Base-by-base conservation (phyloP, 768 basidiomycete species). In the Rhizopogon vulgaris region DNA sequence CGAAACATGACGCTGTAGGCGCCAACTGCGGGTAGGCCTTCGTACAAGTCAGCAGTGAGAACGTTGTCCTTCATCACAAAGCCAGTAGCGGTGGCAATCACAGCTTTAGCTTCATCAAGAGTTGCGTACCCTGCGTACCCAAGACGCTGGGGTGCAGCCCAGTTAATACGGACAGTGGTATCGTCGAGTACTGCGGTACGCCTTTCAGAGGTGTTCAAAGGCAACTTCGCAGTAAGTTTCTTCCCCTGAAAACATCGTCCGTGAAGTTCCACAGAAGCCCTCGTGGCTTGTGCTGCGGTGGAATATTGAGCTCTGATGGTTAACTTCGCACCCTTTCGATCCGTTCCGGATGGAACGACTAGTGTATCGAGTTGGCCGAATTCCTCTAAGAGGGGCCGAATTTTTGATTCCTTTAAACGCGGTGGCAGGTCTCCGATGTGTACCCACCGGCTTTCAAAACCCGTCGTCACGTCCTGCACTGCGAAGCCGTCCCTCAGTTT, bases 361-460 rank as follows among this genome's bases (percentile, higher is more conserved):
- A 83, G 38, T 0, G 71, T 72, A 0, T 70, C 59, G 5, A 83
- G 70, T 15, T 71, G 61, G 1, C 84, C 84, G 55, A 78, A 84
- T 0, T 66, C 65, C 0, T 58, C 42, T 15, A 86, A 67, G 0
- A 82, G 48, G 2, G 58, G 38, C 3, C 55, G 54, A 8, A 90
- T 52, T 0, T 68, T 65, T 0, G 54, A 58, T 0, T 67, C 56
- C 2, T 68, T 64, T 12, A 75, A 69, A 0, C 54, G 54, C 0
- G 54, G 37, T 0, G 79, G 77, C 3, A 90, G 60, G 22, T 83
- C 78, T 4, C 71, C 70, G 2, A 91, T 55, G 36, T 74, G 69
- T 8, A 90, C 60, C 71, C 79, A 81, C 6, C 76, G 77, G 0
- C 83, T 83, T 58, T 92, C 88, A 38, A 89, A 84, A 1, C 83